These are phyloP conservation scores for Populus pruinosa DNA, from an alignment of 345 rosid species.

Conservation along the genomic window DNA sequence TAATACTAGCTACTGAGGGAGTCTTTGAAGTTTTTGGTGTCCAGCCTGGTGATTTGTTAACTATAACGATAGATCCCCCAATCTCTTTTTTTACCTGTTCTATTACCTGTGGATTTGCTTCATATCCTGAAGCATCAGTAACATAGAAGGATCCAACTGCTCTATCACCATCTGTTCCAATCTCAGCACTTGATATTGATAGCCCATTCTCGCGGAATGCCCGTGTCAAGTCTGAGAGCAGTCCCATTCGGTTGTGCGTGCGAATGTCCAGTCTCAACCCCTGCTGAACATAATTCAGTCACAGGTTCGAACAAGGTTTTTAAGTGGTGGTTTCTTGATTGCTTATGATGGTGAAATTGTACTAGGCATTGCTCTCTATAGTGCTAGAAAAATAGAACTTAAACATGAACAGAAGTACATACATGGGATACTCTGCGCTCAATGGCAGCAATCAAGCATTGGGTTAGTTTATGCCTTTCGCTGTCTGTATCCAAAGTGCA, in stretches of 20 bases:
- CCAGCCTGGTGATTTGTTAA: slow-evolving; percentile 38
- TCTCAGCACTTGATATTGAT: slow-evolving; percentile 62
- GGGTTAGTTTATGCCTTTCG: slow-evolving; percentile 51
- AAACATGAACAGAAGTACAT: background rate
- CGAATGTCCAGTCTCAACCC: slow-evolving; percentile 63
- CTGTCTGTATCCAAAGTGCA: slow-evolving; percentile 53
- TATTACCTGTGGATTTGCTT: slow-evolving; percentile 34
- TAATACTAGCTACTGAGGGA: slow-evolving; percentile 23
- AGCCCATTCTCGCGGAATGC: slow-evolving; percentile 67
- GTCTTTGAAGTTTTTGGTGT: slow-evolving; percentile 22
- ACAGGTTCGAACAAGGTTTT: background rate
- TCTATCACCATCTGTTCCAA: slow-evolving; percentile 48
- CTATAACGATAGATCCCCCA: slow-evolving; percentile 50
- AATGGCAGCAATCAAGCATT: slow-evolving; percentile 72
- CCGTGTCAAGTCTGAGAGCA: slow-evolving; percentile 64
- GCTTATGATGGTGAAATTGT: too few relatives aligned
- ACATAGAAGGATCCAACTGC: slow-evolving; percentile 73
- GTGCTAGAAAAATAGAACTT: too few relatives aligned
- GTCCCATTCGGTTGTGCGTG: slow-evolving; percentile 51
- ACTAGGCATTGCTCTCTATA: background rate
- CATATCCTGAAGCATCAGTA: slow-evolving; percentile 56
- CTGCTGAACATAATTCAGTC: slow-evolving; percentile 20
- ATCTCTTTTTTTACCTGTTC: slow-evolving; percentile 56
- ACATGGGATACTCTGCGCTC: slow-evolving; percentile 66
- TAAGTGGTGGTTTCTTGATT: background rate